Evolutionary conservation across 2,329 filamentous ascomycete species (phyloP), one percentile per base, ranked within the genome.

Genomic region (Thielaviopsis ethacetica): DNA sequence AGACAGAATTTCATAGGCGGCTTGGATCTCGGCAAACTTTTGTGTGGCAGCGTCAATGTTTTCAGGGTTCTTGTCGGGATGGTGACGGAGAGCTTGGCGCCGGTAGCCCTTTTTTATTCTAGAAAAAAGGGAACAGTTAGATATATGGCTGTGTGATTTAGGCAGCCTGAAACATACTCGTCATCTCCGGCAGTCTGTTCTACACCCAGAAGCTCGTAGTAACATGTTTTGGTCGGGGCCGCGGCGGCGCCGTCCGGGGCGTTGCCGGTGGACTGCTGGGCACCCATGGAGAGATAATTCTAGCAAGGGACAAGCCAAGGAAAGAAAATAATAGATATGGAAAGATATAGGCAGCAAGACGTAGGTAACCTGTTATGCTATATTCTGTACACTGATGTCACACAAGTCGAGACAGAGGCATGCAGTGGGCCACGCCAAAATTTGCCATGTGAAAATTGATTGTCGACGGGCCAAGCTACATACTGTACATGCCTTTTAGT

Each of bases 41-140:
- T 77, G 80, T 1, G 93, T 98, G 2, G 91, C 84, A 63, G 83
- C 80, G 66, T 94, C 89, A 62, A 86, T 84, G 67, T 96, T 85
- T 65, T 87, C 85, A 69, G 86, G 85, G 70, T 98, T 98, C 65
- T 91, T 86, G 71, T 98, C 93, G 0, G 93, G 93, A 69, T 98
- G 93, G 10, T 97, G 77, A 69, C 96, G 90, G 54, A 98, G 81
- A 1, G 93, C 93, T 69, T 91, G 96, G 62, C 76, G 83, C 63
- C 89, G 83, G 71, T 98, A 98, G 15, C 91, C 90, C 67, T 89
- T 95, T 67, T 95, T 95, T 67, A 98, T 90, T 63, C 86, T 91
- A 54, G 12, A 30, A 26, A 12, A 51, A 51, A 15, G 10, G 30
- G 58, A 22, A 62, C 21, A 19, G 13, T 44, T 24, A 50, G 59